Evolutionary conservation across 257 asterid genomes (phyloP).

Genomic region (Solanum ossicruentum): DNA sequence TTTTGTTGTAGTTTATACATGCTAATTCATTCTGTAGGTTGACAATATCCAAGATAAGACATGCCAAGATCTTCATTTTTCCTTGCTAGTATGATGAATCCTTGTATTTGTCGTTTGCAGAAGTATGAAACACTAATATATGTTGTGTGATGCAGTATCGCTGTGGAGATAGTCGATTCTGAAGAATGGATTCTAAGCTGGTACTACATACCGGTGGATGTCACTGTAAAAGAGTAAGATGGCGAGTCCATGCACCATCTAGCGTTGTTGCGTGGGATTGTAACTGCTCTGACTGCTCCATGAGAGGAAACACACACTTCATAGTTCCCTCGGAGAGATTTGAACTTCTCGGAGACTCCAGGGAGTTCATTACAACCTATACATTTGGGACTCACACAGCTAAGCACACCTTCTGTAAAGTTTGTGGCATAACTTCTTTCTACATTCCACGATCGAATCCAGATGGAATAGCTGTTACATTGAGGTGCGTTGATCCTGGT

Average conservation of each 20-base stretch:
- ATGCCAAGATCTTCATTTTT: neutral
- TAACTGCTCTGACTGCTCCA: slow-evolving; percentile 69
- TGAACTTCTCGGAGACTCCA: slow-evolving; percentile 55
- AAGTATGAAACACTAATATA: neutral
- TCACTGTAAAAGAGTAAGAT: slow-evolving; percentile 62
- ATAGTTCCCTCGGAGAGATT: slow-evolving; percentile 58
- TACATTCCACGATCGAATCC: slow-evolving; percentile 79
- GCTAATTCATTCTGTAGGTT: neutral
- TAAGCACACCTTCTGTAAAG: slow-evolving; percentile 72
- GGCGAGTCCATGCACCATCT: slow-evolving; percentile 53
- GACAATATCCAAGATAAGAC: neutral
- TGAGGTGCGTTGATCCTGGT: slow-evolving; percentile 56
- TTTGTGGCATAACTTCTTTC: slow-evolving; percentile 84
- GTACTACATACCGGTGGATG: slow-evolving; percentile 74
- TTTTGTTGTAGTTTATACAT: neutral
- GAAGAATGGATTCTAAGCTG: slow-evolving; percentile 16
- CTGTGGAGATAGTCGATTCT: neutral
- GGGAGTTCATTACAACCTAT: slow-evolving; percentile 54
- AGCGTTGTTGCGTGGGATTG: slow-evolving; percentile 66
- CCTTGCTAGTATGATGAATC: neutral
- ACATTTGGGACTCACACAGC: slow-evolving; percentile 79
- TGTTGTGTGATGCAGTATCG: neutral
- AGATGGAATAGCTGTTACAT: slow-evolving; percentile 52
- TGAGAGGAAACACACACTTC: slow-evolving; percentile 73
- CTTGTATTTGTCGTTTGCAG: neutral